These are phyloP conservation scores for Arabis alpina DNA, from an alignment of 345 rosid species.

Conservation along the genomic window DNA sequence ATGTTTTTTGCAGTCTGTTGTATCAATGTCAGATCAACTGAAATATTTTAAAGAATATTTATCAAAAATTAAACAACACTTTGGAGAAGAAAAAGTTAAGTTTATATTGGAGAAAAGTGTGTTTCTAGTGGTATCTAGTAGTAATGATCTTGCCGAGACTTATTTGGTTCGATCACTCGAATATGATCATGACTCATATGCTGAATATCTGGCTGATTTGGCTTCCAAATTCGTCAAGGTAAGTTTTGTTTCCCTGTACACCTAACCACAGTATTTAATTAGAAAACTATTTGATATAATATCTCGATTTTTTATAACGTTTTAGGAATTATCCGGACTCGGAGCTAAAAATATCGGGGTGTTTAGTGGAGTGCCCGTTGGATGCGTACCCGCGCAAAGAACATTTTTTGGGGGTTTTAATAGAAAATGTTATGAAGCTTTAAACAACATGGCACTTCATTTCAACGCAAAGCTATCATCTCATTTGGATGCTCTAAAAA, in stretches of 20 bases:
- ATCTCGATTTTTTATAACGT: not conserved
- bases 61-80: constrained; percentile 26
- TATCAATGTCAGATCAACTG: constrained; percentile 38
- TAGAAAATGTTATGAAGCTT: constrained; percentile 35
- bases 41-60: constrained; percentile 38
- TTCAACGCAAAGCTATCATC: constrained; percentile 40
- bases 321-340: constrained; percentile 25
- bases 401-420: constrained; percentile 31
- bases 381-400: constrained; percentile 37
- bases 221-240: constrained; percentile 34
- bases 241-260: not conserved
- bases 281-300: not conserved
- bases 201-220: constrained; percentile 19
- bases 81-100: constrained; percentile 39
- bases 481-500: constrained; percentile 13
- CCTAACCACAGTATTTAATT: not conserved
- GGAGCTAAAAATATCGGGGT: constrained; percentile 34
- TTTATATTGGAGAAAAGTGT: constrained; percentile 34
- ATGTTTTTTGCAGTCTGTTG: constrained; percentile 13
- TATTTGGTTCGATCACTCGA: constrained; percentile 14
- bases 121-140: constrained; percentile 40
- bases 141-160: constrained; percentile 41
- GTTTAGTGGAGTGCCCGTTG: constrained; percentile 36
- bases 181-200: constrained; percentile 29
- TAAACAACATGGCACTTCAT: constrained; percentile 35